These are phyloP conservation scores for Linderina pennispora DNA, from an alignment of 192 early-diverging fungal species.

Conservation along the genomic window DNA sequence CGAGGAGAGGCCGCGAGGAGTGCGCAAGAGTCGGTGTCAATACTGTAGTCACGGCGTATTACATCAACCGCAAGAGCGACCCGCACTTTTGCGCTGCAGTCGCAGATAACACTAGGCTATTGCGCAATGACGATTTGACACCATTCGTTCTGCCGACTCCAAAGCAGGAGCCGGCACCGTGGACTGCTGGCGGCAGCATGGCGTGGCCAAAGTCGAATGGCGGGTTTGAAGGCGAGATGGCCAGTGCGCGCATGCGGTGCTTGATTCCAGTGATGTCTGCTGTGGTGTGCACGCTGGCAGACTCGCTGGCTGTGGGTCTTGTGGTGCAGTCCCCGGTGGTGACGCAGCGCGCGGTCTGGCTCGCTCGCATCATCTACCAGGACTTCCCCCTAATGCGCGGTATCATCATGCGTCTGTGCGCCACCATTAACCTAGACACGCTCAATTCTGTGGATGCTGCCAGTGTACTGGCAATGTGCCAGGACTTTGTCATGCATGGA, in stretches of 20 bases:
- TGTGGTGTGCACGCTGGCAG: slow-evolving; percentile 11
- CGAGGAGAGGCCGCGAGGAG: not conserved
- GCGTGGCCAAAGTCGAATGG: not conserved
- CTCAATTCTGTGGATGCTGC: slow-evolving; percentile 12
- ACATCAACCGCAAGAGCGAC: slow-evolving; percentile 6
- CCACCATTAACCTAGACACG: slow-evolving; percentile 5
- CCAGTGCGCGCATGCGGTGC: slow-evolving; percentile 13
- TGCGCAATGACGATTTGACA: not conserved
- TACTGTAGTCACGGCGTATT: slow-evolving; percentile 14
- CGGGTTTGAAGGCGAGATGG: slow-evolving; percentile 1
- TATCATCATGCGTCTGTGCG: slow-evolving; percentile 16
- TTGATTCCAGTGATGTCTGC: slow-evolving; percentile 8
- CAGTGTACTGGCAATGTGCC: slow-evolving; percentile 11
- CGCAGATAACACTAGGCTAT: not conserved
- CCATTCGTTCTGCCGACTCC: no score
- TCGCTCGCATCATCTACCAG: slow-evolving; percentile 25
- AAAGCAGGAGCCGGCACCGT: not conserved
- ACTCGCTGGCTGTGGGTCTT: slow-evolving; percentile 18
- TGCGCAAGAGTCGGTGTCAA: slow-evolving; percentile 10
- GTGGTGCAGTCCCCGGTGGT: slow-evolving; percentile 19
- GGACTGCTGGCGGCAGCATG: not conserved
- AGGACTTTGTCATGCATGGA: no score
- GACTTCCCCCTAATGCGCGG: slow-evolving; percentile 22
- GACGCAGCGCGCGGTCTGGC: slow-evolving; percentile 15
- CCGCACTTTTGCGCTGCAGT: slow-evolving; percentile 17